Conservation (phyloP, 257 asterid species). For the Rhazya stricta region DNA sequence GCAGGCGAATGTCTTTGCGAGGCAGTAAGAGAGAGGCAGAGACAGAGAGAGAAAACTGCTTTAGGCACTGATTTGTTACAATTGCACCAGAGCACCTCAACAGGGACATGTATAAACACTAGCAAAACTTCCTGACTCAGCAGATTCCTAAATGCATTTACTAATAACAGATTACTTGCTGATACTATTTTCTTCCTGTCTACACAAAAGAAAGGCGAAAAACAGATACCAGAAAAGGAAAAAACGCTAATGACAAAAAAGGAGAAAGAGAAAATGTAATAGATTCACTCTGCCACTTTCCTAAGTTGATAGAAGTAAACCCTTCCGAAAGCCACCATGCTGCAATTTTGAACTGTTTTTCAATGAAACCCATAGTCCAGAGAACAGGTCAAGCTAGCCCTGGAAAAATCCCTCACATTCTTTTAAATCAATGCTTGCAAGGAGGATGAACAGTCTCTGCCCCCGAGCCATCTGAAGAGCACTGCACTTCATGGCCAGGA, state of each 20-base stretch:
- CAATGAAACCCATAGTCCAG: not conserved
- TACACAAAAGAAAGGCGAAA: not conserved
- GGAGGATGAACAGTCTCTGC: not conserved
- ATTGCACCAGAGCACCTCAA: not conserved
- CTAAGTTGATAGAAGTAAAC: not conserved
- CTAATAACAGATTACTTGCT: slow-evolving; percentile 11
- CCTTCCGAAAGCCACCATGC: not conserved
- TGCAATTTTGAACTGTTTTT: not conserved
- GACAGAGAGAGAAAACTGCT: too few species aligned
- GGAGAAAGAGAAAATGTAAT: not conserved
- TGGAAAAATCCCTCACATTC: not conserved
- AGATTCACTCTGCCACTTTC: slow-evolving; percentile 10
- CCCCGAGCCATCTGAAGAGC: not conserved
- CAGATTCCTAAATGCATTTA: slow-evolving; percentile 8
- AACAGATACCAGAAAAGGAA: not conserved
- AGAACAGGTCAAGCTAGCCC: not conserved
- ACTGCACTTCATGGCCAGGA: slow-evolving; percentile 2
- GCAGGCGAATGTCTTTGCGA: too few species aligned
- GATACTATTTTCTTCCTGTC: not conserved
- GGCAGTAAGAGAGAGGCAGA: too few species aligned
- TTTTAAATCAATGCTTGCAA: not conserved
- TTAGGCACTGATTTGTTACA: not conserved
- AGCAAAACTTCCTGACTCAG: slow-evolving; percentile 15
- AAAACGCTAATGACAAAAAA: not conserved
- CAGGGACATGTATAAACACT: not conserved